These are phyloP conservation scores for Oryza longistaminata DNA, from an alignment of 176 grass and related monocot species.

Conservation along the genomic window DNA sequence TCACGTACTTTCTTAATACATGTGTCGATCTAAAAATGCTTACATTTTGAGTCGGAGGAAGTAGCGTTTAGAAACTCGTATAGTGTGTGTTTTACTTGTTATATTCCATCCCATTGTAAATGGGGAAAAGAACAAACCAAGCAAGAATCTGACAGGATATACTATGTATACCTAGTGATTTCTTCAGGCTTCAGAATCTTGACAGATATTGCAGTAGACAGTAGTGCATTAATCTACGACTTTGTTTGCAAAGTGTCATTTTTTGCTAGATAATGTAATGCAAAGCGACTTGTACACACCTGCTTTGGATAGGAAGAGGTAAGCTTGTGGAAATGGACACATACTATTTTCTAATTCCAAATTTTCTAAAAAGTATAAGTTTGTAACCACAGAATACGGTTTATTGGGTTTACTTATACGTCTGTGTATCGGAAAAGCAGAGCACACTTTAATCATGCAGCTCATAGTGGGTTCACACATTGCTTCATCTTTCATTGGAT, in stretches of 20 bases:
- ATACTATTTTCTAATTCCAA: neutral
- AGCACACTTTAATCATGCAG: slow-evolving; percentile 27
- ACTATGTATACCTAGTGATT: neutral
- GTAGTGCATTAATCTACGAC: slow-evolving; percentile 12
- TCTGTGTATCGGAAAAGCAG: slow-evolving; percentile 16
- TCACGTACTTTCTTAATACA: too few species aligned
- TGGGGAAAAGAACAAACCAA: too few species aligned
- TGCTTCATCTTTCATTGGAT: slow-evolving; percentile 5
- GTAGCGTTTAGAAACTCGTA: too few species aligned
- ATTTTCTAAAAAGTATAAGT: neutral
- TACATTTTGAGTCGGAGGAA: too few species aligned
- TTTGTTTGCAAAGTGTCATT: slow-evolving; percentile 24
- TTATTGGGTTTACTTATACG: slow-evolving; percentile 32
- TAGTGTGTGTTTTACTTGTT: too few species aligned
- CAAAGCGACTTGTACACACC: slow-evolving; percentile 25
- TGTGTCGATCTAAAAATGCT: too few species aligned
- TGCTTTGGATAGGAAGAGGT: slow-evolving; percentile 21
- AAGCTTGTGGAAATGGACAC: slow-evolving; percentile 29
- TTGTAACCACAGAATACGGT: slow-evolving; percentile 19
- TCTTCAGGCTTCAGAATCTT: slow-evolving; percentile 12
- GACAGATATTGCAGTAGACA: neutral
- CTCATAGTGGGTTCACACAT: slow-evolving; percentile 47
- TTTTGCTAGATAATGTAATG: neutral
- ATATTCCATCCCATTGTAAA: too few species aligned
- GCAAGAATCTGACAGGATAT: slow-evolving; percentile 24